Percentiles rank a stretch among this genome's conserved stretches.
Conservation (phyloP, 345 rosid genomes). For the Citrus mangshanensis region DNA sequence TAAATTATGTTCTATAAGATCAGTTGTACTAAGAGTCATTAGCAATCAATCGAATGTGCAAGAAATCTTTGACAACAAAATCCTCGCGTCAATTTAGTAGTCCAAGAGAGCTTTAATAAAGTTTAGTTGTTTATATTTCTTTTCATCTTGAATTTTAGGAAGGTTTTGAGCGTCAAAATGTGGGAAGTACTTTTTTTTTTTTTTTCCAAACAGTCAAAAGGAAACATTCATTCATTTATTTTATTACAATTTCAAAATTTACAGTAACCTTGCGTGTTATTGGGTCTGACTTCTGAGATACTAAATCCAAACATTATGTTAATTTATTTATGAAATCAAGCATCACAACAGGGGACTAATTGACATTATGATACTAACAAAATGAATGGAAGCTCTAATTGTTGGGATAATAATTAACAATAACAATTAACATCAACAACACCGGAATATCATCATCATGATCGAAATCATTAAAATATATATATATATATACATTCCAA, state of each 20-base stretch:
- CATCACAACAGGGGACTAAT: neutral
- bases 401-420: neutral
- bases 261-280: neutral
- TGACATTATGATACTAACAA: neutral
- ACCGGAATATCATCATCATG: neutral
- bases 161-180: neutral
- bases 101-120: neutral
- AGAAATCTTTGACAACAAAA: too few species aligned
- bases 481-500: too few species aligned
- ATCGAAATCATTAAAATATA: neutral
- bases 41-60: too few species aligned
- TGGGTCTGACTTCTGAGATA: neutral
- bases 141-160: neutral
- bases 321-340: neutral
- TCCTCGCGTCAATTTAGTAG: too few species aligned
- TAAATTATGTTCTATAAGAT: too few species aligned
- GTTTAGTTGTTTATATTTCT: neutral
- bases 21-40: too few species aligned
- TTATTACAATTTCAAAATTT: neutral
- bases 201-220: neutral
- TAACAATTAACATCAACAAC: neutral
- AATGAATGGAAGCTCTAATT: neutral
- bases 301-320: neutral
- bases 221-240: neutral
- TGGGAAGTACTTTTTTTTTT: neutral